phyloP scores from a whole-genome alignment of 2,329 filamentous ascomycete genomes.

The Dactylellina sp. region DNA sequence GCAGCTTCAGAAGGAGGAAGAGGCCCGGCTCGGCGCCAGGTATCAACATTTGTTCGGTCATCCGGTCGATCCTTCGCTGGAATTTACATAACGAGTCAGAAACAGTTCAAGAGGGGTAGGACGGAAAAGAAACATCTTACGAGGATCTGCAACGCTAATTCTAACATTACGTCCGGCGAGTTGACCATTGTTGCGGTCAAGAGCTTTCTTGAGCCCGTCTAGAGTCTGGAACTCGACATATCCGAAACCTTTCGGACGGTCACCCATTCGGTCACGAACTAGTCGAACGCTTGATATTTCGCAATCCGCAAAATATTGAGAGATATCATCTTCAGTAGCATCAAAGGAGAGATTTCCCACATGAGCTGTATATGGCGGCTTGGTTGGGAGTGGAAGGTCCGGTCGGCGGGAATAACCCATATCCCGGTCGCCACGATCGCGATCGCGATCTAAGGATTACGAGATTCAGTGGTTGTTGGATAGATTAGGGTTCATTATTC shows the following conservation, averaged over 20 bases:
- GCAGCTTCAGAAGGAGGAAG: slow-evolving; percentile 71
- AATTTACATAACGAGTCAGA: slow-evolving; percentile 27
- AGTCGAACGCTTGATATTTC: slow-evolving; percentile 91
- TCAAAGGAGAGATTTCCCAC: slow-evolving; percentile 97
- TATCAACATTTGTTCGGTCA: slow-evolving; percentile 80
- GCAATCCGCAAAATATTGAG: slow-evolving; percentile 85
- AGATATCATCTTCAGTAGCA: slow-evolving; percentile 83
- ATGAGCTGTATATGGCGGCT: slow-evolving; percentile 94
- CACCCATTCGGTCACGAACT: slow-evolving; percentile 93
- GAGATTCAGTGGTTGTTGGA: not conserved
- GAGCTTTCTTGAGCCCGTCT: slow-evolving; percentile 90
- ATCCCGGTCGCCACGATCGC: slow-evolving; percentile 51
- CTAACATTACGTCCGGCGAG: slow-evolving; percentile 91
- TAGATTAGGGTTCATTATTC: not conserved
- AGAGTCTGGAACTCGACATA: slow-evolving; percentile 93
- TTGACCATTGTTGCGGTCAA: slow-evolving; percentile 81
- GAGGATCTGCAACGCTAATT: slow-evolving; percentile 95
- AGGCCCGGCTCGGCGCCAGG: slow-evolving; percentile 91
- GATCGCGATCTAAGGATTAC: slow-evolving; percentile 37
- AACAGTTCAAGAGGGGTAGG: not conserved
- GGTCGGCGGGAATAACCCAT: slow-evolving; percentile 73
- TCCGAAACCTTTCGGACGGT: slow-evolving; percentile 96
- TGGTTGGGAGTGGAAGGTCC: slow-evolving; percentile 84
- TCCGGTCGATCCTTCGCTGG: slow-evolving; percentile 88
- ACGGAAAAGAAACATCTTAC: slow-evolving; percentile 72